A percentile compares a stretch with the other conserved stretches of the same genome.
These are phyloP conservation scores for Circinella minor DNA, from an alignment of 371 early-diverging fungal genomes.

Conservation along the genomic window DNA sequence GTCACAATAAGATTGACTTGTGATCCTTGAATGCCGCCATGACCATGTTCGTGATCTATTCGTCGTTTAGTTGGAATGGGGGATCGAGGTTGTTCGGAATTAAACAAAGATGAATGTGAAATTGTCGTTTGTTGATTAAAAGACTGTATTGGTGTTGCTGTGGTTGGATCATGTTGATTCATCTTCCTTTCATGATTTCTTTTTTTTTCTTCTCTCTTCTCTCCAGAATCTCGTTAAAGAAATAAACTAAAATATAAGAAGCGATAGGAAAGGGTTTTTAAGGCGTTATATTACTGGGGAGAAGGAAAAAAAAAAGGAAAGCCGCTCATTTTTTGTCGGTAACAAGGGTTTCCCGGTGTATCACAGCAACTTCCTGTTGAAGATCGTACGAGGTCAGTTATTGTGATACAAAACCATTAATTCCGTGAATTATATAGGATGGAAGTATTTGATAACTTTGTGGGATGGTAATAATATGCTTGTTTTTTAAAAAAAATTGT, in stretches of 20 bases:
- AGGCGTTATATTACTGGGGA: neutral
- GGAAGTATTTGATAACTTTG: no score
- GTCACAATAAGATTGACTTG: slow-evolving; percentile 2
- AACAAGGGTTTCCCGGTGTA: no score
- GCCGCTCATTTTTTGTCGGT: neutral
- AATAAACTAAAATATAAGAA: neutral
- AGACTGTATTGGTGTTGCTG: neutral
- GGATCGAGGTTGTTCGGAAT: slow-evolving; percentile 12
- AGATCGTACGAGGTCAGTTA: no score
- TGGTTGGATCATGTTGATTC: neutral
- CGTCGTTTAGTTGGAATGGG: slow-evolving; percentile 12
- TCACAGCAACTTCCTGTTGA: no score
- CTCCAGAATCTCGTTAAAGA: no score
- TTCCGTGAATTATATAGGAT: no score
- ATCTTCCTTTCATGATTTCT: slow-evolving; percentile 22
- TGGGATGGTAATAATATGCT: no score
- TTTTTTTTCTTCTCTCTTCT: neutral
- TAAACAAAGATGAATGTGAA: slow-evolving; percentile 1
- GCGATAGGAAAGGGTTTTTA: no score
- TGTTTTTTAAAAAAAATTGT: no score
- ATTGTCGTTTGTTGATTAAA: neutral
- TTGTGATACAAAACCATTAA: no score
- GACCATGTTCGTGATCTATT: neutral
- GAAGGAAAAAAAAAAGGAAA: no score
- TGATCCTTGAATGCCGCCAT: neutral